Evolutionary conservation across 371 early-diverging fungal species (phyloP).

Genomic region (Mortierella sp.): DNA sequence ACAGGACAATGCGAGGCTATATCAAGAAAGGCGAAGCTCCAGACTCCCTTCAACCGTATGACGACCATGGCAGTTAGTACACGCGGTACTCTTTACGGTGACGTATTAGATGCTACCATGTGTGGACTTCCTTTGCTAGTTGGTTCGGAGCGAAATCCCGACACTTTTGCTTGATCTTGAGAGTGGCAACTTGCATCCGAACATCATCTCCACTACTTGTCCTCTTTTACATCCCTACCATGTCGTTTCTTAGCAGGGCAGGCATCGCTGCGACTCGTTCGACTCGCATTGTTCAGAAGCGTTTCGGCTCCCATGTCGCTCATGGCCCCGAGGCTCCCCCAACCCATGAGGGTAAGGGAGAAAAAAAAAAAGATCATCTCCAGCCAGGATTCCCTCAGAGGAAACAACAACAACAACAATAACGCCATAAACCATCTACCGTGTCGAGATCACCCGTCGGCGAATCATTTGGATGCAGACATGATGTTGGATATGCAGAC

Average conservation of each 20-base stretch:
- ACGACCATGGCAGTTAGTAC: too few relatives aligned
- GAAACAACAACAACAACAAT: neutral
- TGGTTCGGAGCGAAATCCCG: too few relatives aligned
- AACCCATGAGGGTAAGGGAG: slow-evolving; percentile 42
- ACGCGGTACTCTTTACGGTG: too few relatives aligned
- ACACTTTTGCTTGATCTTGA: too few relatives aligned
- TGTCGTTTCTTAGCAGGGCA: slow-evolving; percentile 46
- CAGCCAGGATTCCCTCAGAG: neutral
- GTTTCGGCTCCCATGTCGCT: slow-evolving; percentile 50
- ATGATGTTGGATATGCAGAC: too few relatives aligned
- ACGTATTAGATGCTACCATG: too few relatives aligned
- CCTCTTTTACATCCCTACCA: slow-evolving; percentile 11
- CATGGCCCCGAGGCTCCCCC: slow-evolving; percentile 52
- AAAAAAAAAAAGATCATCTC: neutral
- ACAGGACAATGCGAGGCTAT: too few relatives aligned
- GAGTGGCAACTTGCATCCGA: neutral
- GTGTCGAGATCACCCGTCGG: too few relatives aligned
- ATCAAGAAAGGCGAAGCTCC: too few relatives aligned
- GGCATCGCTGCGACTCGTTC: slow-evolving; percentile 47
- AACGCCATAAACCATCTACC: neutral
- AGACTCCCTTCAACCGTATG: too few relatives aligned
- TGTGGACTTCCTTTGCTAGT: too few relatives aligned
- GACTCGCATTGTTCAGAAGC: slow-evolving; percentile 49
- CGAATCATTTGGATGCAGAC: too few relatives aligned
- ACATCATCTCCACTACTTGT: neutral